A percentile compares a stretch with the other conserved stretches of the same genome.
These are phyloP conservation scores for Naegleria lovaniensis DNA, from an alignment of 208 protist species.

Conservation along the genomic window DNA sequence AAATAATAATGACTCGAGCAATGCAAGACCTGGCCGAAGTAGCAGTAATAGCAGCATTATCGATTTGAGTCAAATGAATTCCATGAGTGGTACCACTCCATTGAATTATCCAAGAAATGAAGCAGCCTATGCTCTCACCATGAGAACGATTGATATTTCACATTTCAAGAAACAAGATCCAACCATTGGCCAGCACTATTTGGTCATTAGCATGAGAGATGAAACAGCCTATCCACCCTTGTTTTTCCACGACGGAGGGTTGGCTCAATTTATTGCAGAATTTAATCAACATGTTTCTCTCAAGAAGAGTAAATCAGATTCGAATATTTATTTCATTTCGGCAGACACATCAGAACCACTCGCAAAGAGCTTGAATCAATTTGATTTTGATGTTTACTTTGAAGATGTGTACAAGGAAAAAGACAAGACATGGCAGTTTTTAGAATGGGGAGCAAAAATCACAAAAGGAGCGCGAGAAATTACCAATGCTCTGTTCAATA, in stretches of 20 bases:
- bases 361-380: neutral
- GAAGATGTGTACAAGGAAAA: neutral
- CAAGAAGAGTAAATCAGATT: neutral
- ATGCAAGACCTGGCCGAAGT: neutral
- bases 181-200: neutral
- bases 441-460: neutral
- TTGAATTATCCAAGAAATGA: neutral
- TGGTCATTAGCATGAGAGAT: constrained; percentile 4
- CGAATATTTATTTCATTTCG: neutral
- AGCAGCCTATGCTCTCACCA: neutral
- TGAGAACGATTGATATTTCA: constrained; percentile 7
- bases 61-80: neutral
- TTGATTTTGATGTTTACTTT: constrained; percentile 28
- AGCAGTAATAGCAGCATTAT: neutral
- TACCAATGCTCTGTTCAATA: neutral
- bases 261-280: neutral
- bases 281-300: neutral
- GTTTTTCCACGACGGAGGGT: constrained; percentile 27
- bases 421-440: neutral
- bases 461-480: neutral
- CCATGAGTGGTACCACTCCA: neutral
- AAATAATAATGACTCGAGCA: neutral
- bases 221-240: constrained; percentile 14
- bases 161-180: constrained; percentile 17
- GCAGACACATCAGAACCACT: neutral